Percentiles rank a stretch among this genome's conserved stretches.
Evolutionary conservation across 1,284 basidiomycete genomes (phyloP).

Genomic region (Malassezia arunalokei): DNA sequence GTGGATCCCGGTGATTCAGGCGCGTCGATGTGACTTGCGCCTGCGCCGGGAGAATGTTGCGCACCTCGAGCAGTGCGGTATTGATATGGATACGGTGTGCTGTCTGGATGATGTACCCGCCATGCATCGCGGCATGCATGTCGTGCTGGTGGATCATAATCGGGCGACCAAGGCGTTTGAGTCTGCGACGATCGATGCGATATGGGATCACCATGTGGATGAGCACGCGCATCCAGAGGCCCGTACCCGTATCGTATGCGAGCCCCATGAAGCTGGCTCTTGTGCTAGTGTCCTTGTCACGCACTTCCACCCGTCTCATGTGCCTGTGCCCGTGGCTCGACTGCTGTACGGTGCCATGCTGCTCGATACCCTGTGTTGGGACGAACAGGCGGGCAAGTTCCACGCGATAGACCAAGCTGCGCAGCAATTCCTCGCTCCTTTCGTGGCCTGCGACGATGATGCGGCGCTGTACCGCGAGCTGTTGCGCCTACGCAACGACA

Average conservation of each 20-base stretch:
- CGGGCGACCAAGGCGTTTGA: slow-evolving; percentile 1
- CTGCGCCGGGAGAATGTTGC: slow-evolving; percentile 75
- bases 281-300: slow-evolving; percentile 19
- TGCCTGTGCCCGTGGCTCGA: slow-evolving; percentile 11
- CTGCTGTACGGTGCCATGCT: slow-evolving; percentile 44
- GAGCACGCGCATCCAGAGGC: slow-evolving; percentile 55
- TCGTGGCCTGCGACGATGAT: not conserved
- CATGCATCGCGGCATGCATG: slow-evolving; percentile 52
- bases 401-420: slow-evolving; percentile 55
- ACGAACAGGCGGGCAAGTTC: slow-evolving; percentile 57
- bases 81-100: slow-evolving; percentile 47
- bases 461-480: slow-evolving; percentile 50
- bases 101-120: slow-evolving; percentile 20
- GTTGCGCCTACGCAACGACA: slow-evolving; percentile 55
- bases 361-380: slow-evolving; percentile 30
- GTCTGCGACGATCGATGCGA: slow-evolving; percentile 54
- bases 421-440: slow-evolving; percentile 53
- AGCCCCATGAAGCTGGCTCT: slow-evolving; percentile 12
- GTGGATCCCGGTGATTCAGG: slow-evolving; percentile 61
- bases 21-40: slow-evolving; percentile 56
- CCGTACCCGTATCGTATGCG: slow-evolving; percentile 7
- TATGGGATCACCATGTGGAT: slow-evolving; percentile 85
- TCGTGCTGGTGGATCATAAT: slow-evolving; percentile 71
- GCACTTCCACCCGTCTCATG: slow-evolving; percentile 1
- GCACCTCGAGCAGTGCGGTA: slow-evolving; percentile 1